Evolutionary conservation across 2,329 filamentous ascomycete genomes (phyloP).

Genomic region (Claviceps lovelessii): DNA sequence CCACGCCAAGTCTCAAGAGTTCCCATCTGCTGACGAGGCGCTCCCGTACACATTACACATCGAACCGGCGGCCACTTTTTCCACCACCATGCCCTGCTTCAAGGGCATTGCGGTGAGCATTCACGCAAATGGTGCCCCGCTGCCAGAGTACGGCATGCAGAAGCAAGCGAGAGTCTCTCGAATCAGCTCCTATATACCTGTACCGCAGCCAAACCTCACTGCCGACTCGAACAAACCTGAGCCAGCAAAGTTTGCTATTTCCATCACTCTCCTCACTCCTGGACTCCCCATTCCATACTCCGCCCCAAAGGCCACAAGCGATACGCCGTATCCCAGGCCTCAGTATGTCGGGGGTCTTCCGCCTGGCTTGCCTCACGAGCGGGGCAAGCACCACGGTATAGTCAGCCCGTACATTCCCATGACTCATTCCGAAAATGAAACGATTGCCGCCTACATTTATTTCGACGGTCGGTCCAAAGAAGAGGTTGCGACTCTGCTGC

Average conservation of each 20-base stretch:
- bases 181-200: constrained; percentile 94
- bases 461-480: constrained; percentile 93
- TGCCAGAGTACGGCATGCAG: constrained; percentile 88
- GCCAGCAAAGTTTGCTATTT: constrained; percentile 93
- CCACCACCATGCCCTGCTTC: constrained; percentile 72
- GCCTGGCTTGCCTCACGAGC: constrained; percentile 36
- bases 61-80: constrained; percentile 3
- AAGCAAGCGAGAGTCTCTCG: constrained; percentile 81
- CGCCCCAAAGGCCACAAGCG: constrained; percentile 61
- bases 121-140: constrained; percentile 64
- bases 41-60: neutral
- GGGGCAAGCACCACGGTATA: constrained; percentile 33
- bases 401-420: constrained; percentile 81
- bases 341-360: constrained; percentile 61
- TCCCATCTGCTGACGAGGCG: neutral
- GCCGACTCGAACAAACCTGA: constrained; percentile 59
- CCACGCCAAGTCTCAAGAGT: neutral
- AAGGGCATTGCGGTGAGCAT: constrained; percentile 98
- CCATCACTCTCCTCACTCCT: constrained; percentile 85
- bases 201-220: constrained; percentile 67
- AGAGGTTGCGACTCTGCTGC: constrained; percentile 84
- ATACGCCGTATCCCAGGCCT: constrained; percentile 66
- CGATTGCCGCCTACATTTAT: constrained; percentile 96
- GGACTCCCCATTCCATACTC: constrained; percentile 86
- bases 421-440: constrained; percentile 88